Base-by-base conservation (phyloP, 441 rosid genomes). In the Metrosideros polymorpha region DNA sequence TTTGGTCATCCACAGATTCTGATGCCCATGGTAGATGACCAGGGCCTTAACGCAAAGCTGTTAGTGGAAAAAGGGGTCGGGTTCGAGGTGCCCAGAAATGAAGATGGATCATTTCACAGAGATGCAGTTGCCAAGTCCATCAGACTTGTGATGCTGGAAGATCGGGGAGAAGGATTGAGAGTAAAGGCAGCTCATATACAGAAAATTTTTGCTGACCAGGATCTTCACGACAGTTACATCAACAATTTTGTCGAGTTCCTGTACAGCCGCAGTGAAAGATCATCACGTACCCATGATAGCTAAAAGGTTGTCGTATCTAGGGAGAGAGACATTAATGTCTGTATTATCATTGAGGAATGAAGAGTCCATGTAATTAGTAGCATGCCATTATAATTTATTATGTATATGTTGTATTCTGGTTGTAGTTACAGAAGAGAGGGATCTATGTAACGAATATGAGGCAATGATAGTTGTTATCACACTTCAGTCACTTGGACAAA, bases 11-110 rank as follows among this genome's bases (percentile, higher is more conserved):
- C 87, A n/a, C 89, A 88, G 79, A 66, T 88, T 66, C 79, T 71
- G 85, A 85, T 85, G 83, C 89, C 89, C 55, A 88, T 85, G 87
- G 89, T 88, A 66, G 89, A 85, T 54, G 87, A 85, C 75, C 87
- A 88, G 49, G 89, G 89, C 49, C 85, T 88, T 45, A 88, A 85
- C 6, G 71, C 85, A 1, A 88, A 85, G 85, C 83, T 88, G 83
- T 83, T 88, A 61, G 87, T 85, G 9, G 89, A 88, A 57, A 88
- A 88, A 77, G 87, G 89, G 22, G 47, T 85, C 25, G 87, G 87
- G 24, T 29, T 66, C 3, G 89, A 88, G 82, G 85, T 88, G 51
- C 87, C 82, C 10, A 85, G 89, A 83, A 88, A 83, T 29, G 79
- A 88, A 83, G 87, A 85, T 12, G 87, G 87, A 29, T 82, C 89